phyloP scores from a whole-genome alignment of 2,329 filamentous ascomycete genomes.

The Pyrenochaeta sp. region DNA sequence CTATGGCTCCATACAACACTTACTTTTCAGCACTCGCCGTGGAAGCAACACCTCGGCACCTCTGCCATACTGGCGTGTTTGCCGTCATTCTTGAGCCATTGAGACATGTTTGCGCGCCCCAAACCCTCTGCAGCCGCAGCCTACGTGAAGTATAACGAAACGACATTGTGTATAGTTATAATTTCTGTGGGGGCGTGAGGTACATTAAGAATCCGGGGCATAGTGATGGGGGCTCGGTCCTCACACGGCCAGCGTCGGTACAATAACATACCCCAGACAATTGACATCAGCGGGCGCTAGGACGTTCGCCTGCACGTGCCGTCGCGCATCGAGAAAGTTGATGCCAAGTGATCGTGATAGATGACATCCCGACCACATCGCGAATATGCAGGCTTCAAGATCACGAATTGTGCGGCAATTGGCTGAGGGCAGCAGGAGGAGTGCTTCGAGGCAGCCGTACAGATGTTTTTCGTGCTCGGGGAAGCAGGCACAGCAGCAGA shows the following conservation, averaged over 20 bases:
- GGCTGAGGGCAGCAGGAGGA: slow-evolving; percentile 28
- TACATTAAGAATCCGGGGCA: slow-evolving; percentile 36
- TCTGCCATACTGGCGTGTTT: slow-evolving; percentile 36
- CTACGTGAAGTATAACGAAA: slow-evolving; percentile 41
- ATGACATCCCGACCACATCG: slow-evolving; percentile 21
- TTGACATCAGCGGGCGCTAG: slow-evolving; percentile 16
- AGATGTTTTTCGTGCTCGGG: slow-evolving; percentile 62
- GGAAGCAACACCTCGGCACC: slow-evolving; percentile 67
- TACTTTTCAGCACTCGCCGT: slow-evolving; percentile 68
- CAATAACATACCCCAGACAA: slow-evolving; percentile 11
- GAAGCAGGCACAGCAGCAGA: slow-evolving; percentile 50
- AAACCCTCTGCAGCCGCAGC: slow-evolving; percentile 27
- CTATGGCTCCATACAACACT: slow-evolving; percentile 24
- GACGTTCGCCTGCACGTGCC: slow-evolving; percentile 34
- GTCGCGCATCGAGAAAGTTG: slow-evolving; percentile 35
- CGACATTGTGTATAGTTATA: slow-evolving; percentile 45
- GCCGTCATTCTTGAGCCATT: slow-evolving; percentile 25
- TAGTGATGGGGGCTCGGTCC: slow-evolving; percentile 28
- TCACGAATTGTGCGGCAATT: slow-evolving; percentile 41
- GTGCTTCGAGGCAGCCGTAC: slow-evolving; percentile 41
- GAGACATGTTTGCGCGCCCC: slow-evolving; percentile 14
- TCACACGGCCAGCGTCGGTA: slow-evolving; percentile 42
- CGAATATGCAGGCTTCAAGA: slow-evolving; percentile 40
- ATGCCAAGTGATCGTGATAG: slow-evolving; percentile 34
- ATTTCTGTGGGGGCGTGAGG: slow-evolving; percentile 21